Evolutionary conservation across 208 protist species (phyloP), one percentile per base, ranked within the genome.

Genomic region (Crithidia acanthocephali): DNA sequence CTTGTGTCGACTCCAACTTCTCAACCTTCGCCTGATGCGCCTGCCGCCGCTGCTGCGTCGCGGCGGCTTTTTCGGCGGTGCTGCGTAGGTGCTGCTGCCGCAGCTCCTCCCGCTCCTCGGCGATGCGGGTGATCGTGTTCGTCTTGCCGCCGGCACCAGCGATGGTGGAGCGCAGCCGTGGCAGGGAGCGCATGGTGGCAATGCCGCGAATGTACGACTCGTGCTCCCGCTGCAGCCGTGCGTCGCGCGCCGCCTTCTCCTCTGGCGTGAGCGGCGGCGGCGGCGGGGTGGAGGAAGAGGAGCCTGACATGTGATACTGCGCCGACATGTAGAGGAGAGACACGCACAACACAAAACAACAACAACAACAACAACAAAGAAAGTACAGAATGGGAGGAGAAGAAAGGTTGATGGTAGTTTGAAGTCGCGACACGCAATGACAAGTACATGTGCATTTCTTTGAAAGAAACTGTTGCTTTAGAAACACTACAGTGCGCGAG

Each of bases 131-230:
- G 30, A 79, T 71, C 13, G 81, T 84, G 53, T 94, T 94, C 4
- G 91, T 96, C 62, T 91, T 92, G 11, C 88, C 88, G 37, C 88
- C 86, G 0, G 88, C 91, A 18, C 91, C 91, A 28, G 91, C 91
- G 58, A 94, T 93, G 42, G 88, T 94, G 9, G 91, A 96, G 35
- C 82, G 88, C 44, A 93, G 77, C 20, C 86, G 83, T 30, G 91
- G 86, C 28, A 96, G 63, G 2, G 79, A 86, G 18, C 86, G 84
- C 78, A 89, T 92, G 9, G 88, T 89, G 18, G 86, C 82, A 48
- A 93, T 86, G 40, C 76, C 71, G n/a, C 76, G 75, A 27, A 96
- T 80, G 66, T 91, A 94, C 2, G 66, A 70, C 30, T 94, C 85
- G 57, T 96, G 91, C 37, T 96, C 83, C 16, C 55, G 60, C 59